These are phyloP conservation scores for Pseudocercospora crystallina DNA, from an alignment of 2,329 filamentous ascomycete species.

Conservation along the genomic window DNA sequence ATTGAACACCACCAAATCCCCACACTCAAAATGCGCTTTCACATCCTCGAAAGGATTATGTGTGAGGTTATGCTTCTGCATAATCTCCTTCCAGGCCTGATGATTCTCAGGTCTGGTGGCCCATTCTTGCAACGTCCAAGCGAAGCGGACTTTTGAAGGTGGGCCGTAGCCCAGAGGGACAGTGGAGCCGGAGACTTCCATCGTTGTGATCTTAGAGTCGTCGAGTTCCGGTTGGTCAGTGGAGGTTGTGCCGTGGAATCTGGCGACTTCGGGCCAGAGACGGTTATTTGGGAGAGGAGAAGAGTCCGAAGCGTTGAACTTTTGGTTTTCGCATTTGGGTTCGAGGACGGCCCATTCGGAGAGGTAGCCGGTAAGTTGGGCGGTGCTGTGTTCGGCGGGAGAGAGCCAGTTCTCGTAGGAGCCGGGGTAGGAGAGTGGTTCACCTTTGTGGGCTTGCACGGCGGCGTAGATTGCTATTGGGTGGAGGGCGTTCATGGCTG, in stretches of 20 bases:
- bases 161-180: constrained; percentile 45
- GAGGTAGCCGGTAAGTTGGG: constrained; percentile 51
- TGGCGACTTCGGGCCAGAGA: constrained; percentile 50
- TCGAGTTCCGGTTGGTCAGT: constrained; percentile 27
- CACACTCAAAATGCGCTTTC: constrained; percentile 49
- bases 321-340: constrained; percentile 42
- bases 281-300: constrained; percentile 48
- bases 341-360: constrained; percentile 52
- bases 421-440: constrained; percentile 46
- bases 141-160: constrained; percentile 38
- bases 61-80: constrained; percentile 42
- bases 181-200: constrained; percentile 20
- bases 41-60: constrained; percentile 45
- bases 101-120: constrained; percentile 45
- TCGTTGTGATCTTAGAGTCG: constrained; percentile 28
- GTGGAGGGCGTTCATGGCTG: constrained; percentile 52
- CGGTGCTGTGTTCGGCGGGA: constrained; percentile 44
- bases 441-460: constrained; percentile 44
- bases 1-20: constrained; percentile 42
- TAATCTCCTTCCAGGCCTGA: constrained; percentile 48
- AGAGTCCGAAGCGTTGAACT: constrained; percentile 48
- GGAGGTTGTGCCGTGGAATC: constrained; percentile 38
- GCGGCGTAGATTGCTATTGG: constrained; percentile 53
- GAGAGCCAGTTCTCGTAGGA: constrained; percentile 48
- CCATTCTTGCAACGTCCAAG: constrained; percentile 49